Evolutionary conservation across 1,139 yeast species (phyloP), one percentile per base, ranked within the genome.

Genomic region (Lodderomyces margitis): DNA sequence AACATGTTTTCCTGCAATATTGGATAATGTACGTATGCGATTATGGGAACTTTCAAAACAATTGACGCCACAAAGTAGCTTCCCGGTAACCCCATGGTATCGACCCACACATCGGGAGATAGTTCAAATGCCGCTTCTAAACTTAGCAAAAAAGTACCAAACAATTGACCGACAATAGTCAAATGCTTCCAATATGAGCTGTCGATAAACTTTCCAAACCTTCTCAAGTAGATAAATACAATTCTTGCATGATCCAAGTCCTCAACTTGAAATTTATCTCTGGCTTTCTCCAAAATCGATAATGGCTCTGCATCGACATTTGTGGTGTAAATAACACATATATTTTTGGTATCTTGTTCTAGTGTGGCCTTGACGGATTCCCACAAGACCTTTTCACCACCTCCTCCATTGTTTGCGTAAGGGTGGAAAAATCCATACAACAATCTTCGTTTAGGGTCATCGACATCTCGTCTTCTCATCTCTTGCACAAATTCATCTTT

Each of bases 351-450:
- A 47, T 74, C 72, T 30, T 72, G 66, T 9, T 62, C 54, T 46
- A 91, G 67, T 0, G 96, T 87, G 20, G 84, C 75, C 50, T 79
- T 74, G 5, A 92, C 87, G 0, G 97, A 96, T 43, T 87, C 89
- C 98, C 98, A 94, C 36, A 94, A 70, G 0, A 94, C 98, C 40
- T 95, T 77, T 61, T 94, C 99, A 19, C 99, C 99, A 31, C 99
- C 99, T 15, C 98, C 98, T 31, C 96, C 96, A 37, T 96, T 94
- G 59, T 87, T 87, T 49, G 97, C 91, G 54, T 84, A 87, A 0
- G 98, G 98, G 62, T 94, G 99, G 69, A 92, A 89, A 57, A 87
- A 91, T 5, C 98, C 99, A 55, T 70, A 84, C 15, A 87, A 58
- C 15, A 69, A 49, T 39, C 58, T 67, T 34, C 84, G 62, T 32